A percentile compares a stretch with the other conserved stretches of the same genome.
These are phyloP conservation scores for Sphagnum contortum DNA, from an alignment of 225 moss, liverwort and hornwort genomes.

Conservation along the genomic window DNA sequence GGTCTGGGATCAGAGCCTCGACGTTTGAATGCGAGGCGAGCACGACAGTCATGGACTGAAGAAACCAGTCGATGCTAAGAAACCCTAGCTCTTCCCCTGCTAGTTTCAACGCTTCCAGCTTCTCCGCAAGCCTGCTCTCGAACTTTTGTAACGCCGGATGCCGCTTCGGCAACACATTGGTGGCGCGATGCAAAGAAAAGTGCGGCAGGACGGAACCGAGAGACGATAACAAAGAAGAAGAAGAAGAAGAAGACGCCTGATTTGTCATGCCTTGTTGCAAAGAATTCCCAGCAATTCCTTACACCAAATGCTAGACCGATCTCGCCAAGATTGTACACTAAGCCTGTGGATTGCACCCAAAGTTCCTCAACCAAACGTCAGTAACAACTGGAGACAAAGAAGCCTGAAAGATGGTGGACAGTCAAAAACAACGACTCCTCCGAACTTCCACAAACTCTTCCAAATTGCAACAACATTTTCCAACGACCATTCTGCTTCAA, in stretches of 20 bases:
- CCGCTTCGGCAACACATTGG: conserved; percentile 11
- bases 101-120: conserved; percentile 23
- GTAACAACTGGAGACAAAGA: too few relatives aligned
- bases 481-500: too few relatives aligned
- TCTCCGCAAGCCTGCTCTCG: conserved; percentile 11
- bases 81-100: conserved; percentile 24
- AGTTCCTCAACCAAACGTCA: too few relatives aligned
- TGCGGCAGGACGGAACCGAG: conserved; percentile 22
- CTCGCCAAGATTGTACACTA: too few relatives aligned
- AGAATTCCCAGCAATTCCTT: too few relatives aligned
- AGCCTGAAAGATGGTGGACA: too few relatives aligned
- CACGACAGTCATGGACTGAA: conserved; percentile 21
- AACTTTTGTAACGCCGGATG: conserved; percentile 20
- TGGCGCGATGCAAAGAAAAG: conserved; percentile 12
- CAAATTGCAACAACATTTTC: too few relatives aligned
- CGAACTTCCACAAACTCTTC: too few relatives aligned
- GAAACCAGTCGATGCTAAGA: conserved; percentile 26
- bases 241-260: conserved; percentile 5
- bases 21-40: conserved; percentile 30
- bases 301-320: too few relatives aligned
- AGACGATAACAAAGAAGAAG: conserved; percentile 18
- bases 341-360: too few relatives aligned
- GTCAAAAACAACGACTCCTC: too few relatives aligned
- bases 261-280: conserved; percentile 7
- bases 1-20: conserved; percentile 23